Evolutionary conservation across 768 basidiomycete species (phyloP).

Genomic region (Coprinellus aureogranulatus): DNA sequence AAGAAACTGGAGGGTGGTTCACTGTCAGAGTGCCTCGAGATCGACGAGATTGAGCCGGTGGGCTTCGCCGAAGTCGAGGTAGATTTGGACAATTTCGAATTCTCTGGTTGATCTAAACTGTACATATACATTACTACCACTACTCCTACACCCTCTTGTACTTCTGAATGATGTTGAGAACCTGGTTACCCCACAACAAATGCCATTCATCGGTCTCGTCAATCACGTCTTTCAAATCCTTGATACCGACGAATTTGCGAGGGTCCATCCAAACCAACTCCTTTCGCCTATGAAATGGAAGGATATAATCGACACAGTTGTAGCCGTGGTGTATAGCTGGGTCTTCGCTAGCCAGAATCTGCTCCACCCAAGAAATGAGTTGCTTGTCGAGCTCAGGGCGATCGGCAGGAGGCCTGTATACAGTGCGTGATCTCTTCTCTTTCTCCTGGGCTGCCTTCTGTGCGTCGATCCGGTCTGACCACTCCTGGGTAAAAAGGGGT

Average conservation of each 20-base stretch:
- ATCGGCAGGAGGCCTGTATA: conserved; percentile 14
- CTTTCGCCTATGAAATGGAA: conserved; percentile 7
- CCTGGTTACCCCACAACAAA: conserved; percentile 14
- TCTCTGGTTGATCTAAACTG: too few species aligned
- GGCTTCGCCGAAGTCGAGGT: conserved; percentile 15
- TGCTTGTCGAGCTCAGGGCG: conserved; percentile 10
- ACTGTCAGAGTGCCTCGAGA: too few species aligned
- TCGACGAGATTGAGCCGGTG: too few species aligned
- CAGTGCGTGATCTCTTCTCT: background rate
- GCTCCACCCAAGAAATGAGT: conserved; percentile 18
- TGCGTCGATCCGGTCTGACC: background rate
- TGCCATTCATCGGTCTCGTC: conserved; percentile 23
- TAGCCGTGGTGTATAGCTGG: conserved; percentile 6
- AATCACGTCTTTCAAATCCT: conserved; percentile 9
- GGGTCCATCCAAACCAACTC: conserved; percentile 12
- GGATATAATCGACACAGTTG: conserved; percentile 19
- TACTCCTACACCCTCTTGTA: conserved; percentile 7
- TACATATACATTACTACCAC: too few species aligned
- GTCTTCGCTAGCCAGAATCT: conserved; percentile 1
- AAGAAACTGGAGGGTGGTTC: conserved; percentile 20
- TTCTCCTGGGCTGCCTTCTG: background rate
- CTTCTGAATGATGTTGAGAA: conserved; percentile 9
- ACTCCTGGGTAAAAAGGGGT: background rate
- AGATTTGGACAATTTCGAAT: conserved; percentile 14
- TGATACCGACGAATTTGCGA: conserved; percentile 1